Base-by-base conservation (phyloP, 1,139 yeast genomes). In the Meyerozyma sp. region DNA sequence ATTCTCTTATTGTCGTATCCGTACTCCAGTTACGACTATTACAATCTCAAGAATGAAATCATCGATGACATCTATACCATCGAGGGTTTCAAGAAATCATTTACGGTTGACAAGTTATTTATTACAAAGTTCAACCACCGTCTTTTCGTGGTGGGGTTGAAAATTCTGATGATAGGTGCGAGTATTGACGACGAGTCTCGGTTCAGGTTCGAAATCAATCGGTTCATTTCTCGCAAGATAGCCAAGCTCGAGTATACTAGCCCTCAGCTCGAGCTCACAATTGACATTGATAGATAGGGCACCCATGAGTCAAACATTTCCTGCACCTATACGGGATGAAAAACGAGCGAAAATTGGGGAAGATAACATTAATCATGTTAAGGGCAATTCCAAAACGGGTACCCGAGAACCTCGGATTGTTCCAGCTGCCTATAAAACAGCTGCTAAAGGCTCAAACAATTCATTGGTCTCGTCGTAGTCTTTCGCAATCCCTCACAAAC, bases 151-250 rank as follows among this genome's bases (percentile, higher is more conserved):
- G 77, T 82, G 2, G 76, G 88, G 2, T 51, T 83, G 32, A 72
- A 68, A 44, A 52, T 84, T 8, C 59, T 59, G 27, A 81, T 84
- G 84, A 62, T 66, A 39, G 91, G 91, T n/a, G 85, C 82, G 1
- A 77, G 84, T 6, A 77, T 77, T 45, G 88, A 83, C 46, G 89
- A 84, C 45, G 93, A 84, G 55, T 63, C 79, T 1, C 63, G 70
- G 29, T 56, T 84, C 38, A 60, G 85, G 43, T 72, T 74, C 49
- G 82, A 84, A 43, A 66, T 80, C 2, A 69, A 70, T 43, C 69
- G 78, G 32, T 67, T 82, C 28, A 61, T 84, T 5, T 64, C 62
- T 40, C 60, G 53, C 14, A 63, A 61, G 36, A 50, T 67, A 13
- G 52, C 49, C 51, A 65, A 53, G 38, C 34, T 50, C 44, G 61